These are phyloP conservation scores for Pelargonium nanum DNA, from an alignment of 345 rosid species.

Conservation along the genomic window DNA sequence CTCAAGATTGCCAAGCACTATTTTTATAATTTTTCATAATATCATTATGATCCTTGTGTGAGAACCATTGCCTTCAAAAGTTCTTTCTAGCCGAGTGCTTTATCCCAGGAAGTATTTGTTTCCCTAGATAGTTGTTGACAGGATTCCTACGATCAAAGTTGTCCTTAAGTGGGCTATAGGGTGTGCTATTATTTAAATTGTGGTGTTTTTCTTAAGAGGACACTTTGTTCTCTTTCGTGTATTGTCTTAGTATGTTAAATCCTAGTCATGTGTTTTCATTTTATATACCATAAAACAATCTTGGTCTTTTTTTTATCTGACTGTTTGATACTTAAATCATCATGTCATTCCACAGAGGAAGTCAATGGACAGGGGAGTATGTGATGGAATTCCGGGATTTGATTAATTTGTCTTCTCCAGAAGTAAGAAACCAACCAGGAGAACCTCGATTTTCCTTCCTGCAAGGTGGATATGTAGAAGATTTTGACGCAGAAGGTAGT, in stretches of 20 bases:
- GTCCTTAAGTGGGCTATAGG: not conserved
- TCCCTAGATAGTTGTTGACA: no score
- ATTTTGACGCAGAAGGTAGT: conserved; percentile 36
- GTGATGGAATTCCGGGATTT: conserved; percentile 68
- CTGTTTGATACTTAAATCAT: conserved; percentile 6
- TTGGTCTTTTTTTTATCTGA: not conserved
- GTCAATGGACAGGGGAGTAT: conserved; percentile 85
- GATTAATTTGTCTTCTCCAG: conserved; percentile 31
- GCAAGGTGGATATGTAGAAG: conserved; percentile 74
- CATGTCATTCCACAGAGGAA: conserved; percentile 42
- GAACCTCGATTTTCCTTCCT: conserved; percentile 87
- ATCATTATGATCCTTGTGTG: no score
- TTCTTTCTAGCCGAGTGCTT: no score
- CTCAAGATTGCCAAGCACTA: no score
- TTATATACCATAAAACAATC: not conserved
- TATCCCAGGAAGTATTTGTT: no score
- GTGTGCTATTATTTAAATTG: not conserved
- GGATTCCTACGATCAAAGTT: no score
- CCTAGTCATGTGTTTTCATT: not conserved
- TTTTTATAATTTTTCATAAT: no score
- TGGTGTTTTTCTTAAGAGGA: not conserved
- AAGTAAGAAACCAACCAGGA: conserved; percentile 35
- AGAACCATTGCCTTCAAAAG: no score
- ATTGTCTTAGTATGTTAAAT: not conserved
- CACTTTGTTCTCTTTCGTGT: not conserved